Base-by-base conservation (phyloP, 2,329 filamentous ascomycete genomes). In the Fusarium concolor region DNA sequence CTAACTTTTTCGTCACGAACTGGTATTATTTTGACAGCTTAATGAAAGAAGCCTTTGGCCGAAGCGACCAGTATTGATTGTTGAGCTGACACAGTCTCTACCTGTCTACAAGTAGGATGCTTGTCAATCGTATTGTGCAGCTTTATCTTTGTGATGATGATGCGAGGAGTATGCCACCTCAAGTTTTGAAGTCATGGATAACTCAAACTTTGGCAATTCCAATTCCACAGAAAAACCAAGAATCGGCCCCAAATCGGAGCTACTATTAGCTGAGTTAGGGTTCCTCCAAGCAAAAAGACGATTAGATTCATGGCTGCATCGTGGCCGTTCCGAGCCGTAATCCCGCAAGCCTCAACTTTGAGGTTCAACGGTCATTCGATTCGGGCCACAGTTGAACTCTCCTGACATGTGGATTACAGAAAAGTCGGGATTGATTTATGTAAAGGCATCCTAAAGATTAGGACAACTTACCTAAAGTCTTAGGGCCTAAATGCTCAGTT, bases 131-230 rank as follows among this genome's bases (percentile, higher is more conserved):
- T 24, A 14, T 20, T 20, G 15, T 37, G 22, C 20, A 50, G 41
- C 22, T 31, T 14, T 50, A 11, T 38, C n/a, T 45, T 45, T 29
- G 29, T 47, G 31, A 33, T 38, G 18, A 47, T 35, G 10, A n/a
- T 43, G 22, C 8, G 20, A 43, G n/a, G 24, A 51, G 42, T 24
- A 68, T 54, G 55, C 51, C 46, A 54, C 51, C 45, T 35, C 14
- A 2, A 45, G 37, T 42, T 55, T 38, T 43, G 39, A 22, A 42
- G 35, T 41, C 49, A 56, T 56, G 39, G 60, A 56, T 55, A 44
- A 26, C 29, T 18, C 35, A 42, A 49, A 39, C 33, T 39, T 37
- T 31, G 24, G 17, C 31, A 24, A 20, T 14, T 24, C 33, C n/a
- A 15, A 18, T 18, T 8, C 31, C 20, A 26, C 37, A 15, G 10